Conservation (phyloP, 176 grass and related monocot species). For the sorghum (Sorghum bicolor) region DNA sequence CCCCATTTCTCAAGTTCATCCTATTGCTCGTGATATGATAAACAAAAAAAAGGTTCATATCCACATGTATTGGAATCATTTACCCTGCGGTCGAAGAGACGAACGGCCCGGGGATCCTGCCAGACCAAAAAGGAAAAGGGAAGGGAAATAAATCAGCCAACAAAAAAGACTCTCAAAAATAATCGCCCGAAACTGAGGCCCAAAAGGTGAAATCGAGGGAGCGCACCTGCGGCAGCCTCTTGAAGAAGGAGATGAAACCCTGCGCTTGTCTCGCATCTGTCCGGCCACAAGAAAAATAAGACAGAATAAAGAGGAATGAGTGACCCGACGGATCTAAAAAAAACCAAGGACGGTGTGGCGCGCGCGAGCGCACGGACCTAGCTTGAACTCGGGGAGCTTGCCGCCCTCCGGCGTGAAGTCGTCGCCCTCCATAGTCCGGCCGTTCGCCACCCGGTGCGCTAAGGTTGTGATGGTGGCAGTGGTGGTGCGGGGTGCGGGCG, state of each 20-base stretch:
- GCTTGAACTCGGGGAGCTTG: conserved; percentile 74
- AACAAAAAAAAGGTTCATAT: not conserved
- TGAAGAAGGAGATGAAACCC: conserved; percentile 98
- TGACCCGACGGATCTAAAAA: not conserved
- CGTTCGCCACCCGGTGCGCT: not conserved
- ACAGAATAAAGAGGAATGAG: conserved; percentile 10
- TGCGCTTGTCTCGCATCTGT: conserved; percentile 86
- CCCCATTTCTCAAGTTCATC: not conserved
- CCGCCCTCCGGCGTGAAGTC: conserved; percentile 35
- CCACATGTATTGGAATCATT: conserved; percentile 30
- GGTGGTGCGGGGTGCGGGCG: not conserved
- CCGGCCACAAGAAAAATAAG: not conserved
- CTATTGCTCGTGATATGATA: not conserved
- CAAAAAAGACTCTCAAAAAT: not conserved
- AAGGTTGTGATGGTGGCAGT: not conserved
- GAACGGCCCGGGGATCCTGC: conserved; percentile 72
- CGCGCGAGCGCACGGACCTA: conserved; percentile 34
- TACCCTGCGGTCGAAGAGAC: conserved; percentile 85
- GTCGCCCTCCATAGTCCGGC: conserved; percentile 22
- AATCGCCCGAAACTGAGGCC: not conserved
- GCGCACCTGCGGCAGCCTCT: conserved; percentile 64
- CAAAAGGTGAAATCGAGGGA: not conserved
- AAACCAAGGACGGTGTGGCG: not conserved
- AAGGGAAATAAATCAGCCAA: conserved; percentile 18
- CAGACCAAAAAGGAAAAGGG: not conserved